Base-by-base conservation (phyloP, 352 stramenopile species). In the Peronosclerospora sorghi region DNA sequence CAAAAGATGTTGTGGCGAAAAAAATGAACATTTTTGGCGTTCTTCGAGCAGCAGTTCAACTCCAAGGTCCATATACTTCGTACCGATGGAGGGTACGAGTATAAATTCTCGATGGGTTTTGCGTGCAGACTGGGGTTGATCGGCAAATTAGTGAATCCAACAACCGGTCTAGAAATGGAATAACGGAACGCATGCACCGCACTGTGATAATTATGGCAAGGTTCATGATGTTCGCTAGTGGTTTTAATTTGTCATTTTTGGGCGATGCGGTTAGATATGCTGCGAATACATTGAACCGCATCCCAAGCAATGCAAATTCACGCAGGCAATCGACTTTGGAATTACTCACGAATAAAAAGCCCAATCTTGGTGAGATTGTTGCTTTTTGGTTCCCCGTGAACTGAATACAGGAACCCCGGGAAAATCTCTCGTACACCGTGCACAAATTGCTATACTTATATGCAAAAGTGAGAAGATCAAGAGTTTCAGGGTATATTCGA, bases 101-200 rank as follows among this genome's bases (percentile, higher is more conserved):
- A n/a, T n/a, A n/a, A n/a, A n/a, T n/a, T n/a, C n/a, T n/a, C n/a
- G n/a, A n/a, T n/a, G n/a, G n/a, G n/a, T n/a, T n/a, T n/a, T n/a
- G n/a, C n/a, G n/a, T n/a, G n/a, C n/a, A n/a, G n/a, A n/a, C n/a
- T n/a, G n/a, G n/a, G n/a, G n/a, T n/a, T n/a, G n/a, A n/a, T n/a
- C n/a, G n/a, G n/a, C n/a, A n/a, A n/a, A n/a, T n/a, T n/a, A n/a
- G n/a, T n/a, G n/a, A n/a, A n/a, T n/a, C n/a, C n/a, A n/a, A n/a
- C n/a, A n/a, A n/a, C n/a, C n/a, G n/a, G n/a, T n/a, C n/a, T n/a
- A n/a, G n/a, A n/a, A n/a, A n/a, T n/a, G n/a, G n/a, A n/a, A n/a
- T n/a, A n/a, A n/a, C n/a, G n/a, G 52, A 70, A 20, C 20, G 53
- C 1, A 68, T 73, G 51, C 54, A 73, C 10, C 39, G 54, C 0